Evolutionary conservation across 768 basidiomycete genomes (phyloP), one percentile per base, ranked within the genome.

Genomic region (Postia placenta): DNA sequence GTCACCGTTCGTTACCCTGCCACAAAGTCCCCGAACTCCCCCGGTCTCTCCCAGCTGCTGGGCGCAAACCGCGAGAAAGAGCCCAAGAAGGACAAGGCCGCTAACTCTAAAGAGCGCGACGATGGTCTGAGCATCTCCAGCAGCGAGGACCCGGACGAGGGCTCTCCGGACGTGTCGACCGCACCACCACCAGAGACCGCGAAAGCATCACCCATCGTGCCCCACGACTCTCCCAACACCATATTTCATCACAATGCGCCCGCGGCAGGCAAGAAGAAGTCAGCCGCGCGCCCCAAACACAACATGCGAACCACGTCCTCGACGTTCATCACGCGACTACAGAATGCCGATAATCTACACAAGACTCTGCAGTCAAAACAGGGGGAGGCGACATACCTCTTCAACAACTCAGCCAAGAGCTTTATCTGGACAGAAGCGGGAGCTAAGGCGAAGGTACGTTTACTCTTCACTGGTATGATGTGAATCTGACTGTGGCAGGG

Each of bases 271-370:
- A 88, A 87, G 74, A 85, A 83, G 69, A 80, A 83, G 52, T 61
- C 69, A 6, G 62, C 67, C 20, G 69, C 84, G 7, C 74, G 88
- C 26, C 91, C 92, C n/a, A 94, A 90, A 64, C 90, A 91, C 56
- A 95, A 87, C 59, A 83, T 96, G 56, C 78, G 87, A 47, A 91
- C 91, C 0, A 92, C 92, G 1, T 91, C 86, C 4, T 95, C 94
- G 20, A 89, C 89, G 2, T 97, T 97, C 66, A 87, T 97, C 54
- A 86, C 89, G 2, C 80, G 93, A 25, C 71, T 92, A 42, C 92
- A 95, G 57, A 83, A 78, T 48, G 73, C 78, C 36, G 93, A 96
- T 61, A 88, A 86, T 39, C 68, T 91, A 49, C 75, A 73, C 24
- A 87, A 81, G 67, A 71, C 72, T 12, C 73, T 95, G 23, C 78